Evolutionary conservation across 495 filamentous ascomycete species (phyloP).

Genomic region (Tuber indicum): DNA sequence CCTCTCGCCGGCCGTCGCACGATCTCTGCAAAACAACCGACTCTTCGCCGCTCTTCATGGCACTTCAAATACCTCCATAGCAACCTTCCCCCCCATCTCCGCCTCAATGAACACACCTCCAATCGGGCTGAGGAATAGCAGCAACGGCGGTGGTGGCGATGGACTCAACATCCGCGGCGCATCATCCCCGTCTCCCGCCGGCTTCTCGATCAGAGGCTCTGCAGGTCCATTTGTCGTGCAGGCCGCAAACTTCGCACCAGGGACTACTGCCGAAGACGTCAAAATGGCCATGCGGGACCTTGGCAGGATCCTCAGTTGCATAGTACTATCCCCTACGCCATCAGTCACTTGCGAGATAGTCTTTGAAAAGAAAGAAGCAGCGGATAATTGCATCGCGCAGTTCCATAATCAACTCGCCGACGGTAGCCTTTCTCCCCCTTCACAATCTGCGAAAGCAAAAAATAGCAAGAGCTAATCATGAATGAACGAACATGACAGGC

Average conservation of each 20-base stretch:
- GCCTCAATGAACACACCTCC: background rate
- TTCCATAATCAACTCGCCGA: constrained; percentile 87
- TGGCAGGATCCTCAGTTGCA: constrained; percentile 64
- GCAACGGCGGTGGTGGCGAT: constrained; percentile 4
- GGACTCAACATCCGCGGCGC: constrained; percentile 39
- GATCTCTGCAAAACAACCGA: constrained; percentile 40
- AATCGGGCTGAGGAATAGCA: constrained; percentile 18
- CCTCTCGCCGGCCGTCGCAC: constrained; percentile 40
- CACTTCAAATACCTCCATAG: constrained; percentile 2
- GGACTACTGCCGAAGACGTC: constrained; percentile 91
- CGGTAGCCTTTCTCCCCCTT: constrained; percentile 49
- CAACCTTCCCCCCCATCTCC: background rate
- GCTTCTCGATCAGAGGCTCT: constrained; percentile 70
- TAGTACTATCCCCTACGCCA: constrained; percentile 61
- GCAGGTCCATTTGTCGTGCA: constrained; percentile 78
- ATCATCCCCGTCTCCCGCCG: constrained; percentile 44
- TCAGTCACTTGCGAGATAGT: constrained; percentile 80
- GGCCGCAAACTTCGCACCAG: constrained; percentile 82
- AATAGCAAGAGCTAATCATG: background rate
- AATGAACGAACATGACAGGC: constrained; percentile 43
- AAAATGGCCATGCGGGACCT: constrained; percentile 73
- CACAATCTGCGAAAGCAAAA: background rate
- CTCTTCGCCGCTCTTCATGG: constrained; percentile 43
- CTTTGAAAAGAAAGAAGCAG: constrained; percentile 68
- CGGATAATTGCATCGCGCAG: constrained; percentile 70